Percentiles rank a stretch among this genome's conserved stretches.
These are phyloP conservation scores for Dentipellis sp. DNA, from an alignment of 768 basidiomycete species.

Conservation along the genomic window DNA sequence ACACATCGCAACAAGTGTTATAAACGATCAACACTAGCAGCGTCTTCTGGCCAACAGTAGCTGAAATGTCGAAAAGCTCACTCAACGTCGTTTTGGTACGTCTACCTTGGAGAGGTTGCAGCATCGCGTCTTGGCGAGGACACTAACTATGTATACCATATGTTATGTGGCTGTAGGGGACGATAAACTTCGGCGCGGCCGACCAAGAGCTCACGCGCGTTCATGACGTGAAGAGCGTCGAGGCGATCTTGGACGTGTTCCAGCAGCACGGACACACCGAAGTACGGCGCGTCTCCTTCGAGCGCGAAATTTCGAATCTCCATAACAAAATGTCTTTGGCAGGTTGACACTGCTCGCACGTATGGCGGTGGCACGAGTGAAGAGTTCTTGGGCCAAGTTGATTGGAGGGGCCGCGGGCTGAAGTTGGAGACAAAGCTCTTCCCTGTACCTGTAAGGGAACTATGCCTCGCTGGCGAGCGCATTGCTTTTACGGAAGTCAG, in stretches of 20 bases:
- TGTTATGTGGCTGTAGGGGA: constrained; percentile 26
- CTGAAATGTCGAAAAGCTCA: not conserved
- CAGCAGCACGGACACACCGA: constrained; percentile 47
- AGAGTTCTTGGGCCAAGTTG: constrained; percentile 38
- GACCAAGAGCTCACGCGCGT: constrained; percentile 41
- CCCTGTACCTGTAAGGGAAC: constrained; percentile 21
- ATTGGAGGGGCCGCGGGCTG: constrained; percentile 40
- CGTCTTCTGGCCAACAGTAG: not conserved
- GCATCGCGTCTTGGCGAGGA: too few species aligned
- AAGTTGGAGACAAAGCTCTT: constrained; percentile 53
- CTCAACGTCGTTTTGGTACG: not conserved
- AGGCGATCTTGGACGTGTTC: constrained; percentile 46
- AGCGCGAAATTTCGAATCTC: not conserved
- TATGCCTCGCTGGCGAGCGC: too few species aligned
- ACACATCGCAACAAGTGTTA: too few species aligned
- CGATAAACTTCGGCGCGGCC: constrained; percentile 43
- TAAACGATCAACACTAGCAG: too few species aligned
- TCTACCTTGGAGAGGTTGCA: not conserved
- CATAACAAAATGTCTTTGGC: not conserved
- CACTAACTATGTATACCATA: not conserved
- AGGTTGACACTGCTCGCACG: constrained; percentile 22
- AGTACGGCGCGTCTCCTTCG: constrained; percentile 17
- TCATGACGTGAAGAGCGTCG: constrained; percentile 36
- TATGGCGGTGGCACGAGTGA: constrained; percentile 24
- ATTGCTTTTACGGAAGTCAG: not conserved